A percentile compares a stretch with the other conserved stretches of the same genome.
These are phyloP conservation scores for Brassica juncea DNA, from an alignment of 345 rosid species.

Conservation along the genomic window DNA sequence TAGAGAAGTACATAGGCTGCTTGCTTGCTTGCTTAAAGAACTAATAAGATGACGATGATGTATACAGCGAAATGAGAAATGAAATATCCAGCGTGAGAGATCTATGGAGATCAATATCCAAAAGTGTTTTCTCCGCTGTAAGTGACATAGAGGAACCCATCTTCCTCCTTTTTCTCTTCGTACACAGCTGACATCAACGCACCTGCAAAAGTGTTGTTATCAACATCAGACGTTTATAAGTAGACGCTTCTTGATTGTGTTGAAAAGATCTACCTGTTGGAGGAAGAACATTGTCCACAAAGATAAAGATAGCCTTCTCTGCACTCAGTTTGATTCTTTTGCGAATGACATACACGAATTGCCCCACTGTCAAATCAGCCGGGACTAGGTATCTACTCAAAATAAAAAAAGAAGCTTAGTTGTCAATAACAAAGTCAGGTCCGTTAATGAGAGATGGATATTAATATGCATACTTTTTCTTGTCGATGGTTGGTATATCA, in stretches of 20 bases:
- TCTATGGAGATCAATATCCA: conserved; percentile 46
- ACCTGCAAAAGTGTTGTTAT: conserved; percentile 45
- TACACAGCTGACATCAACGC: conserved; percentile 80
- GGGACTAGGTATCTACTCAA: conserved; percentile 74
- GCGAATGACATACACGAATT: conserved; percentile 83
- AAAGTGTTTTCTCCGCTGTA: conserved; percentile 95
- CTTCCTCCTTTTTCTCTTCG: conserved; percentile 82
- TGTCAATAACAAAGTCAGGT: conserved; percentile 5
- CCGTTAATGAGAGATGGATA: not conserved
- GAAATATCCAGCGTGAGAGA: conserved; percentile 26
- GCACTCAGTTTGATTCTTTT: conserved; percentile 84
- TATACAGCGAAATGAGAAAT: not conserved
- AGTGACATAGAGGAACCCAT: conserved; percentile 82
- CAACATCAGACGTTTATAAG: not conserved
- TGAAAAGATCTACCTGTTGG: conserved; percentile 55
- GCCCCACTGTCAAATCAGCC: conserved; percentile 82
- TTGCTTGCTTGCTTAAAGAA: conserved; percentile 25
- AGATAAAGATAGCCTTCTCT: conserved; percentile 83
- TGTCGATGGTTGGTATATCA: conserved; percentile 79
- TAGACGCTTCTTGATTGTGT: too few relatives aligned
- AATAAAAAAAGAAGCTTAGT: not conserved
- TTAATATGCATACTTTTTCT: conserved; percentile 62
- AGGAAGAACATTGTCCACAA: conserved; percentile 78
- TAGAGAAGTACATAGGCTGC: conserved; percentile 20
- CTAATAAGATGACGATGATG: not conserved